Conservation (phyloP, 2,329 filamentous ascomycete genomes). For the Trematosphaeria pertusa region DNA sequence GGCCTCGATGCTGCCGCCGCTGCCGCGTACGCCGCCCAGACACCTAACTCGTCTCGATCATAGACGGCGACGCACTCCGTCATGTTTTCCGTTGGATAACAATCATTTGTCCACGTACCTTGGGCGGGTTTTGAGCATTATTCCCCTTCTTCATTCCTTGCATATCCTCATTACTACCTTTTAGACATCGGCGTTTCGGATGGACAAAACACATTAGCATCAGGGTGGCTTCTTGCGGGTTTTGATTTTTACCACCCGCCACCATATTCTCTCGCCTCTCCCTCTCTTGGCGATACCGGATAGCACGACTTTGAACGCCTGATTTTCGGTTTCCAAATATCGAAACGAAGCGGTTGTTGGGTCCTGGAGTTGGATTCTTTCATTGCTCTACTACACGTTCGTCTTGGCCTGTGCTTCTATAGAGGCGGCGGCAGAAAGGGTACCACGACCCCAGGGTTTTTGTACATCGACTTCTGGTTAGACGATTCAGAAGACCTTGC, state of each 20-base stretch:
- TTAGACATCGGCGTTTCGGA: slow-evolving; percentile 19
- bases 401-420: no score
- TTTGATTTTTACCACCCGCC: slow-evolving; percentile 1
- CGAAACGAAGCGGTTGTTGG: no score
- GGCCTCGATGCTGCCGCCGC: slow-evolving; percentile 59
- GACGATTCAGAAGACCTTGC: no score
- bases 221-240: slow-evolving; percentile 6
- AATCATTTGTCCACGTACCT: slow-evolving; percentile 30
- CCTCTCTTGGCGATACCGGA: not conserved
- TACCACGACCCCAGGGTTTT: no score
- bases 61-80: slow-evolving; percentile 18
- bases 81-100: slow-evolving; percentile 14
- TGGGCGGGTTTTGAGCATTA: slow-evolving; percentile 29
- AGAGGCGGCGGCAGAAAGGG: no score
- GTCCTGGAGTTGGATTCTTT: no score
- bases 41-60: slow-evolving; percentile 27
- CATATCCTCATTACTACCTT: slow-evolving; percentile 6
- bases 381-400: no score
- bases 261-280: not conserved
- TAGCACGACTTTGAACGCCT: no score
- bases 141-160: slow-evolving; percentile 27
- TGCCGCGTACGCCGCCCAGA: slow-evolving; percentile 29
- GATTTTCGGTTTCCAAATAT: no score
- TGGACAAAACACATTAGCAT: slow-evolving; percentile 18
- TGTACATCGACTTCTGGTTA: no score